Percentiles rank a stretch among this genome's conserved stretches.
phyloP scores from a whole-genome alignment of 2,329 filamentous ascomycete genomes.

The Fusarium penzigii region DNA sequence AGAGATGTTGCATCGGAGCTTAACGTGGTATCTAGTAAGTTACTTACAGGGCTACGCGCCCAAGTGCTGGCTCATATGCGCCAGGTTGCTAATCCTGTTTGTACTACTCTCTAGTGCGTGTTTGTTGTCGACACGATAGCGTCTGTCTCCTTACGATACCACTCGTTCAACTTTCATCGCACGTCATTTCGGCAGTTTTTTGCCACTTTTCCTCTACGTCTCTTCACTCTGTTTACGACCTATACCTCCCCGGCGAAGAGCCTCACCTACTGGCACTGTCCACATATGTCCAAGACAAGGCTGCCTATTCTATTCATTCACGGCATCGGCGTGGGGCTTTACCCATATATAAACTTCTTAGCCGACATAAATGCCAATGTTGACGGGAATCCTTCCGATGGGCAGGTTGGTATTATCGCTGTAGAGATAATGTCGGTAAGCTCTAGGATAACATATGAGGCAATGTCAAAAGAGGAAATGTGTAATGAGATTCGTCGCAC shows the following conservation, averaged over 20 bases:
- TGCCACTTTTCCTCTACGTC: constrained; percentile 55
- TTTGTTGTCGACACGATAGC: constrained; percentile 47
- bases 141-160: constrained; percentile 36
- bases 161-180: constrained; percentile 51
- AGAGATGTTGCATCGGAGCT: constrained; percentile 54
- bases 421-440: constrained; percentile 61
- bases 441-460: constrained; percentile 54
- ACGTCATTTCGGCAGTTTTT: constrained; percentile 37
- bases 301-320: constrained; percentile 64
- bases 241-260: constrained; percentile 47
- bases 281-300: constrained; percentile 57
- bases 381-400: constrained; percentile 38
- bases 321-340: constrained; percentile 56
- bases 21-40: constrained; percentile 58
- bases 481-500: constrained; percentile 54
- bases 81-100: constrained; percentile 7
- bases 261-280: constrained; percentile 61
- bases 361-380: constrained; percentile 47
- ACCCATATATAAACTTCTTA: constrained; percentile 58
- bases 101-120: constrained; percentile 38
- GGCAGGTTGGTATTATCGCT: constrained; percentile 58
- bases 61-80: neutral
- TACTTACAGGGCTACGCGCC: neutral
- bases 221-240: constrained; percentile 46
- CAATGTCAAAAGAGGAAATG: constrained; percentile 49